Evolutionary conservation across 768 basidiomycete genomes (phyloP), one percentile per base, ranked within the genome.

Genomic region (Mycena indigotica): DNA sequence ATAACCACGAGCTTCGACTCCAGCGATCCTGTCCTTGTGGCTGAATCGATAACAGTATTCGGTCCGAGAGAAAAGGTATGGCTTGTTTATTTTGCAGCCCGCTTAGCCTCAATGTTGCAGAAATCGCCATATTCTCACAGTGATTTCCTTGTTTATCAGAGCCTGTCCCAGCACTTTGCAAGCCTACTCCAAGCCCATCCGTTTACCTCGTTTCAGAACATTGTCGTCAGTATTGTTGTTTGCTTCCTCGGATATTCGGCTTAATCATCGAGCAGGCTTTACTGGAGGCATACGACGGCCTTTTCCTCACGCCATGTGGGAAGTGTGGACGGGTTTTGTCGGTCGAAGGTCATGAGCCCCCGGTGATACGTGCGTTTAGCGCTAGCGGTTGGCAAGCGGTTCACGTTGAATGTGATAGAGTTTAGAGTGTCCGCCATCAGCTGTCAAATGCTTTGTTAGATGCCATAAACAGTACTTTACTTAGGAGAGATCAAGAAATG

Each of bases 11-110:
- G 73, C 28, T 73, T 78, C 52, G 70, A 65, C 2, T 64, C 61
- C 26, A 56, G 68, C 30, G 73, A 73, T 32, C 62, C 69, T n/a
- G 58, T 64, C 4, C 72, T 85, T 35, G 61, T 80, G 13, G 80
- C 86, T 28, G 88, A 89, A 65, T 87, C 78, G 53, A 77, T 88
- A 41, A 78, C 84, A n/a, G 81, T 80, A 10, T 89, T 91, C 68
- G 89, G 87, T 5, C 84, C 90, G 23, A 76, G 89, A 64, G 91
- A 93, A 75, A 79, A 75, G 74, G 89, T 87, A 61, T 51, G 77
- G n/a, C n/a, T n/a, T n/a, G n/a, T n/a, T n/a, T n/a, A n/a, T n/a
- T 29, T 40, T 58, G 6, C 49, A 40, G 41, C 30, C 52, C 49
- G 44, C 49, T 55, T 53, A 24, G 55, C 35, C 39, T 21, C 45